phyloP scores from a whole-genome alignment of 345 rosid genomes.

The Arabidopsis suecica region DNA sequence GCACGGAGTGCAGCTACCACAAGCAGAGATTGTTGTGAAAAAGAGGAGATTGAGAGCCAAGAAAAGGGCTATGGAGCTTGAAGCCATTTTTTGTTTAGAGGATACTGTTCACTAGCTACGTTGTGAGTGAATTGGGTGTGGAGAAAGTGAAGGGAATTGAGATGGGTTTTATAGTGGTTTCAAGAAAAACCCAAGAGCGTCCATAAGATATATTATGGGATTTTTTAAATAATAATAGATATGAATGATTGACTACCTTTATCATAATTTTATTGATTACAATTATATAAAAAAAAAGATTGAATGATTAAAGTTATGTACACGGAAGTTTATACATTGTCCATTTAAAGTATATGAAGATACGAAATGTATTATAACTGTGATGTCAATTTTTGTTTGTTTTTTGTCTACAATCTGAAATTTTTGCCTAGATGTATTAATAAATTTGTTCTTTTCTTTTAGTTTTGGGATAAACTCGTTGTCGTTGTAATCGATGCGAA shows the following conservation, averaged over 20 bases:
- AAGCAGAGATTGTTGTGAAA: constrained; percentile 46
- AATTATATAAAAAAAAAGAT: background rate
- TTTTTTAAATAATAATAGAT: background rate
- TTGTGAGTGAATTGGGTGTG: constrained; percentile 31
- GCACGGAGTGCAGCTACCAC: constrained; percentile 45
- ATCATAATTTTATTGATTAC: background rate
- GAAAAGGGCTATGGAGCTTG: constrained; percentile 44
- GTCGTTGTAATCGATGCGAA: background rate
- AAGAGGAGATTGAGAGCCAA: constrained; percentile 41
- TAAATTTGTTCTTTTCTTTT: background rate
- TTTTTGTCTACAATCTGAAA: background rate
- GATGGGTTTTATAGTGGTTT: constrained; percentile 39
- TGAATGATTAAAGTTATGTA: background rate
- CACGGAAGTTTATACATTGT: background rate
- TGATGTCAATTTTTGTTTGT: background rate
- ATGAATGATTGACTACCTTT: constrained; percentile 21
- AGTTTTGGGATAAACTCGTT: background rate
- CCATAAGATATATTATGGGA: constrained; percentile 18
- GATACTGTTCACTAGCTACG: constrained; percentile 28
- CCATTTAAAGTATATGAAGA: background rate
- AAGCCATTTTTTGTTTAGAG: constrained; percentile 37
- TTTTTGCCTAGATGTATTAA: background rate
- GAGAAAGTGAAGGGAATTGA: constrained; percentile 30
- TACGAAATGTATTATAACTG: background rate
- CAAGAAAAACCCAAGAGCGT: constrained; percentile 21